Conservation (phyloP, 495 filamentous ascomycete genomes). For the Annulohypoxylon maeteangense region DNA sequence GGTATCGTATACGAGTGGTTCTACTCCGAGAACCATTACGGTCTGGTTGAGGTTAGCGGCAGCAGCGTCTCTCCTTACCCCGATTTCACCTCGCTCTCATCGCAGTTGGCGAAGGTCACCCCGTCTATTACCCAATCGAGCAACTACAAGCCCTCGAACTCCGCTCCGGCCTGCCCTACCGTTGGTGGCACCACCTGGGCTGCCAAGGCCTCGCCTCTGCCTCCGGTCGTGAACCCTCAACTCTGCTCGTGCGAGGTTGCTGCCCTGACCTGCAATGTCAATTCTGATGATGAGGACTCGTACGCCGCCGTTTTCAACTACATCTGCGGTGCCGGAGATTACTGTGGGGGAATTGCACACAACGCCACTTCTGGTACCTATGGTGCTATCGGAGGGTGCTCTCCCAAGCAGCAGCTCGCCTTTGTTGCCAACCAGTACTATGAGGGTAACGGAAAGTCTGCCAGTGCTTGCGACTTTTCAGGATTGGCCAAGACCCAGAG, state of each 20-base stretch:
- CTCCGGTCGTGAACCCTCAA: slow-evolving; percentile 74
- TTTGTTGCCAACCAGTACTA: slow-evolving; percentile 88
- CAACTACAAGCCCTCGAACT: slow-evolving; percentile 84
- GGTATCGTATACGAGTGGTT: slow-evolving; percentile 99
- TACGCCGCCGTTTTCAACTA: slow-evolving; percentile 73
- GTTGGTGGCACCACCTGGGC: slow-evolving; percentile 73
- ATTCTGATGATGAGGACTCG: slow-evolving; percentile 55
- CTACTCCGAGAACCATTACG: slow-evolving; percentile 88
- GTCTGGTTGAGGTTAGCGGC: slow-evolving; percentile 75
- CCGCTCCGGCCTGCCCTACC: slow-evolving; percentile 75
- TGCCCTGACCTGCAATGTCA: slow-evolving; percentile 73
- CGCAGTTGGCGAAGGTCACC: slow-evolving; percentile 71
- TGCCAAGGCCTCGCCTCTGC: slow-evolving; percentile 75
- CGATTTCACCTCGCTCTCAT: slow-evolving; percentile 80
- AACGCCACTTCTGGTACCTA: slow-evolving; percentile 80
- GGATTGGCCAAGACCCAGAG: slow-evolving; percentile 67
- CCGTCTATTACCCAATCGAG: slow-evolving; percentile 71
- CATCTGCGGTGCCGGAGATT: slow-evolving; percentile 70
- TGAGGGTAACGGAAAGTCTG: slow-evolving; percentile 61
- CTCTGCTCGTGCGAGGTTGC: slow-evolving; percentile 85
- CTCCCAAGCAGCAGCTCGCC: slow-evolving; percentile 76
- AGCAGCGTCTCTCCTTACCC: slow-evolving; percentile 67
- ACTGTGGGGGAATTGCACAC: slow-evolving; percentile 74
- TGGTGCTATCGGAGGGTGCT: slow-evolving; percentile 90
- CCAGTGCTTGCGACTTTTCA: slow-evolving; percentile 78